Percentiles rank a stretch among this genome's conserved stretches.
Evolutionary conservation across 352 stramenopile species (phyloP).

Genomic region (Plasmopara halstedii): DNA sequence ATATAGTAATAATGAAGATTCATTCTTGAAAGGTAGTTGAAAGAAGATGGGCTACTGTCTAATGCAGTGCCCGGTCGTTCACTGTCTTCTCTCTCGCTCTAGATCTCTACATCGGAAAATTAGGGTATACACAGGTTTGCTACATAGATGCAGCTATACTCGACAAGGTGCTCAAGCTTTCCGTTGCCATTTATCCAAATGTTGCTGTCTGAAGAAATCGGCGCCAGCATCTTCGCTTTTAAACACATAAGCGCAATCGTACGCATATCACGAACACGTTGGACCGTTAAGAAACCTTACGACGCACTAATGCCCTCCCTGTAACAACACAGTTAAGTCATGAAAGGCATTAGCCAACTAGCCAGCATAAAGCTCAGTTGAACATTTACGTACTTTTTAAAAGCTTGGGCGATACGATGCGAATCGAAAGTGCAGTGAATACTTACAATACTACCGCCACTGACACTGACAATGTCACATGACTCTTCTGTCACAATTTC

Average conservation of each 20-base stretch:
- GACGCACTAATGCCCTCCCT: slow-evolving; percentile 75
- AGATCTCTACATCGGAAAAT: slow-evolving; percentile 27
- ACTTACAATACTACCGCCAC: slow-evolving; percentile 59
- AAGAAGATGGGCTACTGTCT: too few relatives aligned
- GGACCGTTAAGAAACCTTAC: slow-evolving; percentile 26
- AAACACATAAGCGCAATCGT: slow-evolving; percentile 22
- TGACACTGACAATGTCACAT: slow-evolving; percentile 80
- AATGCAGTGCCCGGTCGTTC: too few relatives aligned
- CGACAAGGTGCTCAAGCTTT: neutral
- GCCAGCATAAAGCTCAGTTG: slow-evolving; percentile 11
- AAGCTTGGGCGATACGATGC: slow-evolving; percentile 72
- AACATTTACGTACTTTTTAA: slow-evolving; percentile 58
- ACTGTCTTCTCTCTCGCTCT: slow-evolving; percentile 25
- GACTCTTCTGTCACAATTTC: slow-evolving; percentile 81
- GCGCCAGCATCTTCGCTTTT: slow-evolving; percentile 10
- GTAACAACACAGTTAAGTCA: slow-evolving; percentile 5
- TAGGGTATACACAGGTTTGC: neutral
- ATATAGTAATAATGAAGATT: too few relatives aligned
- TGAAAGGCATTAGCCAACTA: slow-evolving; percentile 7
- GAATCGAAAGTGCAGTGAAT: slow-evolving; percentile 87
- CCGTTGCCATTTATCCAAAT: slow-evolving; percentile 9
- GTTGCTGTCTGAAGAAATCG: slow-evolving; percentile 3
- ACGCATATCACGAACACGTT: slow-evolving; percentile 29
- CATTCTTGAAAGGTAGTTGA: too few relatives aligned
- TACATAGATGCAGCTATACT: slow-evolving; percentile 1